Evolutionary conservation across 2,329 filamentous ascomycete genomes (phyloP), one percentile per base, ranked within the genome.

Genomic region (Albophoma yamanashiensis): DNA sequence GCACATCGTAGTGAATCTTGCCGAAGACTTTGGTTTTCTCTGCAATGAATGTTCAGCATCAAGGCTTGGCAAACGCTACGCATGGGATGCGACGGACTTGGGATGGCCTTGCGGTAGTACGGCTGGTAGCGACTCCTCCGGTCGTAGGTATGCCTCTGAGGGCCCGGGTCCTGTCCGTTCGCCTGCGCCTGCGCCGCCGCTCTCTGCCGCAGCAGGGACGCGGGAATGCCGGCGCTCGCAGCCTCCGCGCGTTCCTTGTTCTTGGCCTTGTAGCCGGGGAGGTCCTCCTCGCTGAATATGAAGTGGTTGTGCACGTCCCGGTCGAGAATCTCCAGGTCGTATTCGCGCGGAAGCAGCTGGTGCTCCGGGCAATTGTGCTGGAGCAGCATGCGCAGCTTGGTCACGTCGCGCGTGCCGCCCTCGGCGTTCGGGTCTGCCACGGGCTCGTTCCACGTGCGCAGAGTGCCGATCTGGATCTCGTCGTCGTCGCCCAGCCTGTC

Each of bases 261-360:
- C 71, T 71, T 71, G 20, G 70, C 72, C 65, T 75, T 75, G 68
- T 72, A 76, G 20, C 72, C 68, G 0, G 92, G 89, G 27, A 96
- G 82, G 69, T 97, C 91, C 72, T 96, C 92, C 75, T 99, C 94
- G 47, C 89, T 92, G 70, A 99, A 99, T 60, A 97, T 79, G 71
- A 89, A 96, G 25, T 92, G 94, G 74, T 96, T 97, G 68, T 84
- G 85, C 40, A 93, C 85, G n/a, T 83, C 72, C 59, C 73, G 69
- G 57, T 80, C 78, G 59, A 75, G 86, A 55, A 91, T 80, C 55
- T 91, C 86, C 61, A 97, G 77, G 65, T 91, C 84, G 75, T 97
- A 99, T 69, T 96, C 91, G 69, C 91, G 91, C 14, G 92, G 92
- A n/a, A 97, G 80, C 6, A 81, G 76, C 66, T 88, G 82, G 70